A percentile compares a stretch with the other conserved stretches of the same genome.
phyloP scores from a whole-genome alignment of 441 rosid species.

The Syzygium syzygioides region DNA sequence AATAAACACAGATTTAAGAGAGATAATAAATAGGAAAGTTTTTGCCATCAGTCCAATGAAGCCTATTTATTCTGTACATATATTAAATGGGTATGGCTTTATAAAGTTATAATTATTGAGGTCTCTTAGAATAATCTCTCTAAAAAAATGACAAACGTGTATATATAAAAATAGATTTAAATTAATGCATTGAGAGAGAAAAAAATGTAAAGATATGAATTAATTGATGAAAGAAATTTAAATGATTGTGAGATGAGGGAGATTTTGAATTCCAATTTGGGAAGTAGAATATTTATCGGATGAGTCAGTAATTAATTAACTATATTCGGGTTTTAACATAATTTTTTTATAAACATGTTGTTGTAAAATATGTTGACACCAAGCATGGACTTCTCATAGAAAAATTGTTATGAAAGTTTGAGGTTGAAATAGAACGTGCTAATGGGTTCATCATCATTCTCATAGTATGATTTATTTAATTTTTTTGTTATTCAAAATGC shows the following conservation, averaged over 20 bases:
- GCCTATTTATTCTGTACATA: not conserved
- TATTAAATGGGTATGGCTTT: not conserved
- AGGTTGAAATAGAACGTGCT: not conserved
- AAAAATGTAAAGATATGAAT: not conserved
- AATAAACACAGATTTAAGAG: not conserved
- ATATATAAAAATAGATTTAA: not conserved
- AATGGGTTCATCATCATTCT: not conserved
- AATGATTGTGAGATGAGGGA: not conserved
- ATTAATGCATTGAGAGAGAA: not conserved
- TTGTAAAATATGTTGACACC: not conserved
- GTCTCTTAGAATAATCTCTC: not conserved
- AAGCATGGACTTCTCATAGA: not conserved
- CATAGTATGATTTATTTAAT: not conserved
- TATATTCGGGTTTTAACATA: not conserved
- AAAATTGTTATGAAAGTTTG: not conserved
- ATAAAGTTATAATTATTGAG: fast-evolving
- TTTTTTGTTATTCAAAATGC: not conserved
- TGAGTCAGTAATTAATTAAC: not conserved
- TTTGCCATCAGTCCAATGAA: not conserved
- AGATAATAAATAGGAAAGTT: not conserved
- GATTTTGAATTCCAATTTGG: not conserved
- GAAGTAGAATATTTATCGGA: fast-evolving
- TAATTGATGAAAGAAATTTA: not conserved
- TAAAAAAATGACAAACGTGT: not conserved
- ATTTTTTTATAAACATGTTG: not conserved